Conservation (phyloP, 2,329 filamentous ascomycete species). For the Penicillium sp. region DNA sequence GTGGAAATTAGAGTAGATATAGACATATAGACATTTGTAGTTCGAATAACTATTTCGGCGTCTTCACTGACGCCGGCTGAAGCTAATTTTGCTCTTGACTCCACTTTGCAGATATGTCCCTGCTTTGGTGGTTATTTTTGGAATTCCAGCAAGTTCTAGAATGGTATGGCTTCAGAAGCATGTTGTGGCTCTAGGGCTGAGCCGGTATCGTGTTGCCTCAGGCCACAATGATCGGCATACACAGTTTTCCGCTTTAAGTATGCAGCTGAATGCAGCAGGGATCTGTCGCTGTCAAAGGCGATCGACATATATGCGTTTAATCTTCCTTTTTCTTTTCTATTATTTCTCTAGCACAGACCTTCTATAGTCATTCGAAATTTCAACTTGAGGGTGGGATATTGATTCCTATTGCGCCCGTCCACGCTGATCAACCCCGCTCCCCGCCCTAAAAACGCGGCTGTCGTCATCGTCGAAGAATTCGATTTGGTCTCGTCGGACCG, state of each 20-base stretch:
- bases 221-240: not conserved
- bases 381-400: not conserved
- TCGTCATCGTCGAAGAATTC: conserved; percentile 15
- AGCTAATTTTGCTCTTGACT: too few relatives aligned
- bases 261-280: not conserved
- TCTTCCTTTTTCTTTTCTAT: not conserved
- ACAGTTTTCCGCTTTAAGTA: not conserved
- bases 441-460: conserved; percentile 5
- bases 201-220: not conserved
- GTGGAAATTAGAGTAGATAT: conserved; percentile 4
- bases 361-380: not conserved
- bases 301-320: not conserved
- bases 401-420: not conserved
- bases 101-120: too few relatives aligned
- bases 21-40: too few relatives aligned
- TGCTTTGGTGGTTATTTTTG: too few relatives aligned
- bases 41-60: too few relatives aligned
- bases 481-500: not conserved
- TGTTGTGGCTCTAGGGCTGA: not conserved
- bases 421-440: conserved; percentile 12
- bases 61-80: too few relatives aligned
- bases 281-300: not conserved
- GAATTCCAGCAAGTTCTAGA: too few relatives aligned
- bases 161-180: not conserved
- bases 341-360: not conserved